phyloP scores from a whole-genome alignment of 2,329 filamentous ascomycete genomes.

The Ceratocystis albifundus region DNA sequence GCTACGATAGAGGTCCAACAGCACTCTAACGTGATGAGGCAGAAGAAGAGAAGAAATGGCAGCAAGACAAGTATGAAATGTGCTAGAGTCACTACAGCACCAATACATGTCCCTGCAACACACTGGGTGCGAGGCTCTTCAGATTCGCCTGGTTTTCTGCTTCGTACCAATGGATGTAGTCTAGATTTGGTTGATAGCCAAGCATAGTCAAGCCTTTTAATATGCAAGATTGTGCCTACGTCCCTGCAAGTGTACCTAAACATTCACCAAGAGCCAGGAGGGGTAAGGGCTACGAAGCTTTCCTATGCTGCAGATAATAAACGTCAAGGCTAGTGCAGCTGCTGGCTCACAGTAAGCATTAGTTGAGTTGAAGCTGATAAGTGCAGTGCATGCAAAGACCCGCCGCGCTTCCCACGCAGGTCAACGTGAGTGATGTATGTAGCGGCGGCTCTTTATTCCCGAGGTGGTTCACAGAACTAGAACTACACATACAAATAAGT shows the following conservation, averaged over 20 bases:
- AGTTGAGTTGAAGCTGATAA: background rate
- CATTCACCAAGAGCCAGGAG: background rate
- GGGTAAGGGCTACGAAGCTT: background rate
- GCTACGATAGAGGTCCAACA: constrained; percentile 16
- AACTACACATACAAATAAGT: background rate
- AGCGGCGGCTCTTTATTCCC: background rate
- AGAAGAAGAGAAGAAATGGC: background rate
- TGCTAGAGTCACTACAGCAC: background rate
- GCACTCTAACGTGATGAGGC: constrained; percentile 1
- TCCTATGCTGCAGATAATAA: no score
- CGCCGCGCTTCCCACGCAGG: background rate
- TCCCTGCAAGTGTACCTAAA: background rate
- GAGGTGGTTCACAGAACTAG: background rate
- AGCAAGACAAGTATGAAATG: background rate
- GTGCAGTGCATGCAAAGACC: background rate
- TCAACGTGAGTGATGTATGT: background rate
- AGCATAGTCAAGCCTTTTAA: background rate
- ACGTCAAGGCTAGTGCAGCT: no score
- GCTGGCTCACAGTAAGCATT: no score
- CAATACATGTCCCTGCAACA: background rate
- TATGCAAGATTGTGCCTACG: background rate
- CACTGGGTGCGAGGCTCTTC: no score
- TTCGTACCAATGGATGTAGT: background rate
- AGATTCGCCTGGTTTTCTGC: background rate
- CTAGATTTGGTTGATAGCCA: background rate